Evolutionary conservation across 495 filamentous ascomycete species (phyloP).

Genomic region (Arthonia radiata): DNA sequence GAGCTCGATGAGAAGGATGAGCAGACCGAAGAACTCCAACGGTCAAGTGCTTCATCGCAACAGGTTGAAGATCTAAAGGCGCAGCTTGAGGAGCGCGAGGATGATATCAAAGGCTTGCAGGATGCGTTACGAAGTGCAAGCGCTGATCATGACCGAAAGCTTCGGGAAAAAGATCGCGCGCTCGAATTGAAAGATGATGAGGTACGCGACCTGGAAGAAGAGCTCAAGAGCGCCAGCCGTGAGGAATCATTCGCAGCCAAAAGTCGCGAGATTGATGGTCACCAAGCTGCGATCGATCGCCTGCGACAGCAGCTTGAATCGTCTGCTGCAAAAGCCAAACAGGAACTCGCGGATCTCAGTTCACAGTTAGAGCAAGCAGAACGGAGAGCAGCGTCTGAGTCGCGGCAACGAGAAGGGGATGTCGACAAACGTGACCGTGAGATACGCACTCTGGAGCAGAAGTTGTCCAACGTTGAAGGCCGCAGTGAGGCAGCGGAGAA

Average conservation of each 20-base stretch:
- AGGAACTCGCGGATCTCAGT: too few relatives aligned
- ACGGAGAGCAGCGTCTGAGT: too few relatives aligned
- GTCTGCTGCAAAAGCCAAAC: too few relatives aligned
- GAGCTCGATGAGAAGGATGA: constrained; percentile 28
- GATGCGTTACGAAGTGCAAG: constrained; percentile 3
- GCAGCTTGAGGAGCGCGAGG: too few relatives aligned
- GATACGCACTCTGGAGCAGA: constrained; percentile 8
- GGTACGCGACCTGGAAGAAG: constrained; percentile 7
- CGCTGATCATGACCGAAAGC: background rate
- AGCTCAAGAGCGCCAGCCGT: constrained; percentile 6
- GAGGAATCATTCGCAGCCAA: too few relatives aligned
- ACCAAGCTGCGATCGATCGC: too few relatives aligned
- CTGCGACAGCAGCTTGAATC: too few relatives aligned
- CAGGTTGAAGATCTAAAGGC: too few relatives aligned
- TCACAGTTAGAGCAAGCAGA: too few relatives aligned
- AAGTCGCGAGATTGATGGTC: too few relatives aligned
- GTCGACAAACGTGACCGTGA: constrained; percentile 8
- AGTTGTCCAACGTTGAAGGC: constrained; percentile 5
- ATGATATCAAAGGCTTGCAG: constrained; percentile 7
- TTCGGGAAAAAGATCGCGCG: constrained; percentile 1
- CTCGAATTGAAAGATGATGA: constrained; percentile 9
- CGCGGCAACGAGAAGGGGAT: background rate
- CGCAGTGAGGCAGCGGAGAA: constrained; percentile 9
- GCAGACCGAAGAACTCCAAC: constrained; percentile 31
- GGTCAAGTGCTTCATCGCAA: too few relatives aligned